Conservation (phyloP, 2,329 filamentous ascomycete genomes). For the Emericellopsis atlantica region DNA sequence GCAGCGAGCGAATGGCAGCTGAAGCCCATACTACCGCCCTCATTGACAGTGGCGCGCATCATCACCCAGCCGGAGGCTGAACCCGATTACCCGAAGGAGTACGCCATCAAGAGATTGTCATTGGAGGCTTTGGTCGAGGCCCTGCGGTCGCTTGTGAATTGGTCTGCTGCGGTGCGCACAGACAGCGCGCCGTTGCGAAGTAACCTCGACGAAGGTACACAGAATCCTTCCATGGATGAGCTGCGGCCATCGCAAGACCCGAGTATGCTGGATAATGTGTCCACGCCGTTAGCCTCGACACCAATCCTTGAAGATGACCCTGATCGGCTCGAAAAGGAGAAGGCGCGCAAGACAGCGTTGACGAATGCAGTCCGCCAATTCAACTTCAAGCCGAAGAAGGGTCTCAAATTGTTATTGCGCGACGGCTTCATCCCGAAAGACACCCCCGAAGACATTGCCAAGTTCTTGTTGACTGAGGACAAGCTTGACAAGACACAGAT, state of each 20-base stretch:
- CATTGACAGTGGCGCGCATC: constrained; percentile 70
- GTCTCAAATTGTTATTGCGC: constrained; percentile 70
- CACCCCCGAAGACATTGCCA: constrained; percentile 68
- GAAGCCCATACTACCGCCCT: constrained; percentile 73
- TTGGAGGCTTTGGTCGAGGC: constrained; percentile 83
- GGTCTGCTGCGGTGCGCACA: constrained; percentile 57
- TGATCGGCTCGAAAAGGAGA: constrained; percentile 85
- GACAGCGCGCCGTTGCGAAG: constrained; percentile 28
- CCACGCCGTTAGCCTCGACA: constrained; percentile 48
- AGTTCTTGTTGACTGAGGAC: constrained; percentile 70
- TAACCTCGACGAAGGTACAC: constrained; percentile 5
- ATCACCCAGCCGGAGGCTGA: constrained; percentile 46
- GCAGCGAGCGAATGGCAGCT: constrained; percentile 70
- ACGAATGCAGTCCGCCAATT: constrained; percentile 83
- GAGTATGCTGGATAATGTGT: constrained; percentile 43
- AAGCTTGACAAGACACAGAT: constrained; percentile 83
- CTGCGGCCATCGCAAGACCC: constrained; percentile 58
- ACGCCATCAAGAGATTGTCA: constrained; percentile 79
- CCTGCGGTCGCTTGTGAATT: constrained; percentile 79
- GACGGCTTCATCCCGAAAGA: constrained; percentile 81
- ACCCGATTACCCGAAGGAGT: constrained; percentile 71
- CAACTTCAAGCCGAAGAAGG: constrained; percentile 96
- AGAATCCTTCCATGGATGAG: constrained; percentile 30
- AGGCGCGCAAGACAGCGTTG: constrained; percentile 84
- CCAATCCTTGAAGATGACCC: constrained; percentile 77